phyloP scores from a whole-genome alignment of 2,329 filamentous ascomycete genomes.

The Botrytis paeoniae region DNA sequence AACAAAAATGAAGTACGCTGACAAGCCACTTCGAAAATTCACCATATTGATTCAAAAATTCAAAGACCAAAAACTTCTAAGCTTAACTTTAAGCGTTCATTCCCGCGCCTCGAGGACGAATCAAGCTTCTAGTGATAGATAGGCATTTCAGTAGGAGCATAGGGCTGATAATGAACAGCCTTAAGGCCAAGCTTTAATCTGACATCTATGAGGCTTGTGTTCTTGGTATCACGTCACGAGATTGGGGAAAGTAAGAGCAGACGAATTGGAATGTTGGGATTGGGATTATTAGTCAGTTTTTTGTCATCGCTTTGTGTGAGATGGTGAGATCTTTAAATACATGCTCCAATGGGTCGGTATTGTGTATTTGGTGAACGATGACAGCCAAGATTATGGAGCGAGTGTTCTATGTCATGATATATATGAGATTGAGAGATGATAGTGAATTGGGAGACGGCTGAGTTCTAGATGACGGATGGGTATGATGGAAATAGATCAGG shows the following conservation, averaged over 20 bases:
- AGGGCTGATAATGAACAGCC: not conserved
- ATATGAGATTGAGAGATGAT: not conserved
- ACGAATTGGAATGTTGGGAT: not conserved
- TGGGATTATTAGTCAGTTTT: not conserved
- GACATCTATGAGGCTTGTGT: not conserved
- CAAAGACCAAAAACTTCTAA: not conserved
- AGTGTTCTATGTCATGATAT: not conserved
- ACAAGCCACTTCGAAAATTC: not conserved
- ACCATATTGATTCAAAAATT: not conserved
- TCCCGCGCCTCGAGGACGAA: not conserved
- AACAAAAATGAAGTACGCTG: not conserved
- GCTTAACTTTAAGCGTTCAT: not conserved
- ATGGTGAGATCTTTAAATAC: not conserved
- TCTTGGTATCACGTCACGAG: not conserved
- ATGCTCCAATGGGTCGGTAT: too few species aligned
- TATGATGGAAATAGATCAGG: not conserved
- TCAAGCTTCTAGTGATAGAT: not conserved
- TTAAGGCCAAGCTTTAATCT: not conserved
- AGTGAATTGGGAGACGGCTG: not conserved
- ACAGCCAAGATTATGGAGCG: not conserved
- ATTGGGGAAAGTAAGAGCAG: not conserved
- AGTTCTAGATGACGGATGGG: not conserved
- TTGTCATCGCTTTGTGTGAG: not conserved
- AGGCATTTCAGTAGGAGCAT: not conserved
- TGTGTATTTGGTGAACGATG: not conserved